Conservation (phyloP, 768 basidiomycete genomes). For the Podaxis mareebaensis region DNA sequence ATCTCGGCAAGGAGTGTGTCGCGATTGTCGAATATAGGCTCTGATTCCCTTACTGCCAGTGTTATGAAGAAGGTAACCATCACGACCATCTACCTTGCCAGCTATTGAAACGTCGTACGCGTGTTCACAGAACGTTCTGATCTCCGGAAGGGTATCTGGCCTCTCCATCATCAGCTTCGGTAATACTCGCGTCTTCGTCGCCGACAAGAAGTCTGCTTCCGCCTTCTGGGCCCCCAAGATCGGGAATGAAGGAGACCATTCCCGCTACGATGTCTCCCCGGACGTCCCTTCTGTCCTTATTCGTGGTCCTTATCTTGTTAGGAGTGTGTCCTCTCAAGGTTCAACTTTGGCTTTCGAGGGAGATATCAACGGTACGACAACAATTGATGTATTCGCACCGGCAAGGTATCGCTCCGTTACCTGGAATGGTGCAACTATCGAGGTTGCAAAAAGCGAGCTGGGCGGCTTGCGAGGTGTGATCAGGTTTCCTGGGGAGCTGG, state of each 20-base stretch:
- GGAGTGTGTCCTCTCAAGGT: constrained; percentile 27
- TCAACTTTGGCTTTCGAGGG: constrained; percentile 38
- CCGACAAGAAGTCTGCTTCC: constrained; percentile 57
- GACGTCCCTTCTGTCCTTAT: constrained; percentile 31
- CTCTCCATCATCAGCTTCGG: constrained; percentile 43
- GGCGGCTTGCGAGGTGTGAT: constrained; percentile 27
- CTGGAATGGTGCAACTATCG: constrained; percentile 58
- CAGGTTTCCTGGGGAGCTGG: constrained; percentile 27
- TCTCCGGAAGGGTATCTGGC: constrained; percentile 43
- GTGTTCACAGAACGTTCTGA: constrained; percentile 34
- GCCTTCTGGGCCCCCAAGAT: constrained; percentile 66
- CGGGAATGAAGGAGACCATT: constrained; percentile 18
- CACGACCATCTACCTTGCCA: background rate
- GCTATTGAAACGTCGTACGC: too few species aligned
- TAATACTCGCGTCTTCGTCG: constrained; percentile 50
- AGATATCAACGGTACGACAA: constrained; percentile 53
- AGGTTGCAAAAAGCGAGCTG: constrained; percentile 27
- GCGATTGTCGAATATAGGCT: background rate
- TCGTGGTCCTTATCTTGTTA: constrained; percentile 36
- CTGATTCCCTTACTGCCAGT: background rate
- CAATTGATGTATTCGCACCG: constrained; percentile 56
- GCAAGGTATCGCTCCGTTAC: constrained; percentile 41
- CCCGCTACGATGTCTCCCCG: constrained; percentile 30
- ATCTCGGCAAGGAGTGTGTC: constrained; percentile 19
- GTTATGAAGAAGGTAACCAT: background rate